Evolutionary conservation across 1,139 yeast species (phyloP).

Genomic region (Blastobotrys buckinghamii): DNA sequence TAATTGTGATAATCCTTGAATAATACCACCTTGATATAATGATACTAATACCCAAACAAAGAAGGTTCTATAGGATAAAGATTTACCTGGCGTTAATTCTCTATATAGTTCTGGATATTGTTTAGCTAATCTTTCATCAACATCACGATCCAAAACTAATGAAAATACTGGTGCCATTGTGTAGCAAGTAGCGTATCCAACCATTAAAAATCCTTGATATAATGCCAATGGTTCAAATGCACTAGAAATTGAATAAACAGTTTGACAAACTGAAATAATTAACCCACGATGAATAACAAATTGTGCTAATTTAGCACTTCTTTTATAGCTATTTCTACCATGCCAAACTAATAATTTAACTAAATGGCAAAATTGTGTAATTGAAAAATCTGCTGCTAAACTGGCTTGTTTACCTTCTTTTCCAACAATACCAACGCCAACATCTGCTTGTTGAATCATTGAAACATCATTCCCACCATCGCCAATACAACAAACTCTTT

Average conservation of each 20-base stretch:
- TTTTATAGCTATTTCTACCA: constrained; percentile 92
- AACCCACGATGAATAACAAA: constrained; percentile 96
- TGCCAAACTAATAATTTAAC: constrained; percentile 92
- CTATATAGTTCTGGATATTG: constrained; percentile 92
- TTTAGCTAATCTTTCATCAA: constrained; percentile 81
- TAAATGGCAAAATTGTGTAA: constrained; percentile 85
- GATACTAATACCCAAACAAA: constrained; percentile 89
- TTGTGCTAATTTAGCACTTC: constrained; percentile 92
- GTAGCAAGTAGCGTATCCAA: constrained; percentile 93
- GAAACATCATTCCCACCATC: constrained; percentile 99
- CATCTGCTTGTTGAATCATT: constrained; percentile 98
- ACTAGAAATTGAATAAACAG: constrained; percentile 82
- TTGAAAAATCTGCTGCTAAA: constrained; percentile 92
- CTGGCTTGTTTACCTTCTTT: constrained; percentile 98
- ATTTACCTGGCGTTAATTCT: constrained; percentile 82
- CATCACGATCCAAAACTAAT: constrained; percentile 83
- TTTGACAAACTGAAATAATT: constrained; percentile 92
- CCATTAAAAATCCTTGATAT: constrained; percentile 96
- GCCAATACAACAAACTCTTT: constrained; percentile 94
- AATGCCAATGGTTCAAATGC: constrained; percentile 89
- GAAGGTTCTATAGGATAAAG: constrained; percentile 81
- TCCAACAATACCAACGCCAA: constrained; percentile 98
- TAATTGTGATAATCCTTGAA: constrained; percentile 74
- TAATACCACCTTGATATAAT: constrained; percentile 72
- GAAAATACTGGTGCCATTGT: constrained; percentile 99